phyloP scores from a whole-genome alignment of 202 grass and related monocot species.

The Carex arenaria region DNA sequence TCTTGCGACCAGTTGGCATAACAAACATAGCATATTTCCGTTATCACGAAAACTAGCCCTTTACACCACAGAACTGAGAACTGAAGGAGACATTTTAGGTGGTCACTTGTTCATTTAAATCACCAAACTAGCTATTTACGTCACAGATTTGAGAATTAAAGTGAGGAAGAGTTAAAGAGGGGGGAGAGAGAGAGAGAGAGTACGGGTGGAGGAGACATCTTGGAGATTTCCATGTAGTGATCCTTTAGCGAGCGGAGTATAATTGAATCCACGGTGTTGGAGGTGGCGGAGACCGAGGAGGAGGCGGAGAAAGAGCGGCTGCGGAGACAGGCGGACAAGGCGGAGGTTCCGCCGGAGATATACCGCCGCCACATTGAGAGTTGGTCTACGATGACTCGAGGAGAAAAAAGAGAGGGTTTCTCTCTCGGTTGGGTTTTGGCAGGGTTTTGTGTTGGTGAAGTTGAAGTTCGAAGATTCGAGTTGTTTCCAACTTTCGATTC shows the following conservation, averaged over 20 bases:
- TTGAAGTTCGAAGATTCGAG: neutral
- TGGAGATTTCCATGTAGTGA: slow-evolving; percentile 82
- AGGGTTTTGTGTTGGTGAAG: neutral
- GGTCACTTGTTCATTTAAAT: neutral
- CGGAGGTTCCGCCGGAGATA: slow-evolving; percentile 26
- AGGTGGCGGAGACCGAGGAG: slow-evolving; percentile 12
- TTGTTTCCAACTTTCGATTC: too few relatives aligned
- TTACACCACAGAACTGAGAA: neutral
- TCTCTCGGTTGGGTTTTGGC: neutral
- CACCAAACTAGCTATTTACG: neutral
- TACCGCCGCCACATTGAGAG: slow-evolving; percentile 46
- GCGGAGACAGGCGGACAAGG: slow-evolving; percentile 10
- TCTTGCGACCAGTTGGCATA: neutral
- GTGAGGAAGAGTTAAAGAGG: neutral
- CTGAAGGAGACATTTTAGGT: neutral
- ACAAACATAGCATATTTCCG: neutral
- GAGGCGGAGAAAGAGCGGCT: neutral
- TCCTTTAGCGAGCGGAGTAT: slow-evolving; percentile 92
- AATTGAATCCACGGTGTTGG: slow-evolving; percentile 60
- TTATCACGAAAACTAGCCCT: neutral
- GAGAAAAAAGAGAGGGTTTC: slow-evolving; percentile 1
- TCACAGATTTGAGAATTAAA: neutral
- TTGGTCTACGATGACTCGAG: neutral
- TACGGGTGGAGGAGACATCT: slow-evolving; percentile 77
- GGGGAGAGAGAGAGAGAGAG: neutral